Base-by-base conservation (phyloP, 164 flowering plant genomes). In the Stephania cephalantha region DNA sequence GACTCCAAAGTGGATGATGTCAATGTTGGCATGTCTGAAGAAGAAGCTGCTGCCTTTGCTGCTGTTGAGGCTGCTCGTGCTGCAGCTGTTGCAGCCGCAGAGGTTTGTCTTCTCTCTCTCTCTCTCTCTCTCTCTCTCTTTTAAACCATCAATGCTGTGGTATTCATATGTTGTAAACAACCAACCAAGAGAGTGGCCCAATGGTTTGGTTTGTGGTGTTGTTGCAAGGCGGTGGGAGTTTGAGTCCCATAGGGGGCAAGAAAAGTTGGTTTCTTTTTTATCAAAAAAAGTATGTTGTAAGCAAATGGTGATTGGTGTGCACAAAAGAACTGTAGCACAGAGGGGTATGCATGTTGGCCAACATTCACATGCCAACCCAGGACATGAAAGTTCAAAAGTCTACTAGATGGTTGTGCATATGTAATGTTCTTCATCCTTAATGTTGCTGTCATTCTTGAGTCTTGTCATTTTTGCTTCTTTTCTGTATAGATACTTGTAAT, bases 1-100 rank as follows among this genome's bases (percentile, higher is more conserved):
- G 89, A 85, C 80, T 69, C 75, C 48, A 82, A 80, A 84, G 80
- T 71, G 68, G 95, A 82, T 71, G 87, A 83, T 5, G 72, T 63
- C 31, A 71, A 69, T 31, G 45, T 74, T 72, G 80, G 69, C 44
- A 80, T 93, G 87, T 85, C 99, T 71, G 90, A 93, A 81, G 99
- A 92, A 84, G 99, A 93, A 78, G 81, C 82, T 81, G 94, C 95
- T 86, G 97, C 93, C 64, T 76, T 96, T 79, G 93, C 93, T 83
- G 98, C 92, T 50, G 98, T 93, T 42, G 97, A 92, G 84, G 90
- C 92, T 58, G 99, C 99, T 82, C 92, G 88, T 64, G 91, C 90
- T 77, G 92, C 93, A 9, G 99, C 95, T 46, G 78, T 85, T 83
- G 94, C 97, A 64, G 99, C 99, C 86, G 97, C 97, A 25, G 84